Conservation (phyloP, 1,139 yeast genomes). For the Hanseniaspora sp. region DNA sequence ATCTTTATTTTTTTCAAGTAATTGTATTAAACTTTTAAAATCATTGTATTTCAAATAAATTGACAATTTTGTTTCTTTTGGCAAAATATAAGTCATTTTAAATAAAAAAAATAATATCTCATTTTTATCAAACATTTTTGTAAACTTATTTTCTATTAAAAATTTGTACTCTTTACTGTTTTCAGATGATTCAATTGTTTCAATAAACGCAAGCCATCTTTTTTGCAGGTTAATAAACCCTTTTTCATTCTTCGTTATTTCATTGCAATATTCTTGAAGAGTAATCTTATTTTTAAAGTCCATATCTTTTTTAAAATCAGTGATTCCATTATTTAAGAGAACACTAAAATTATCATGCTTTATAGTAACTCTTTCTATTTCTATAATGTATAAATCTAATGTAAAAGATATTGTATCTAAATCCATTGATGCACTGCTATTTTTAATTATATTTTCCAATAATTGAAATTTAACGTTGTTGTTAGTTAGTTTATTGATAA, state of each 20-base stretch:
- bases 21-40: conserved; percentile 19
- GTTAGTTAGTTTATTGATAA: background rate
- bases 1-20: background rate
- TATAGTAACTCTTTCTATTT: conserved; percentile 21
- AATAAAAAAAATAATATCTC: conserved; percentile 21
- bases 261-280: conserved; percentile 20
- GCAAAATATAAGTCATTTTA: conserved; percentile 13
- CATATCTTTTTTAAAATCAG: conserved; percentile 23
- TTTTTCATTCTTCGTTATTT: conserved; percentile 16
- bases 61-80: conserved; percentile 17
- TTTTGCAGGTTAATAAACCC: conserved; percentile 15
- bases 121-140: conserved; percentile 21
- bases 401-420: conserved; percentile 20
- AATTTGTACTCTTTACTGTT: conserved; percentile 14
- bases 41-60: conserved; percentile 22
- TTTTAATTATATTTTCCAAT: background rate
- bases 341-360: conserved; percentile 19
- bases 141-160: conserved; percentile 12
- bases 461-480: background rate
- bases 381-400: conserved; percentile 23
- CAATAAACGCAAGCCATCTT: conserved; percentile 11
- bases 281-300: conserved; percentile 23
- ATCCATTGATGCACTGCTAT: conserved; percentile 20
- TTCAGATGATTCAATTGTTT: conserved; percentile 13
- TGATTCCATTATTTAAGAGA: conserved; percentile 16